Evolutionary conservation across 164 flowering plant genomes (phyloP), one percentile per base, ranked within the genome.

Genomic region (Buxus sempervirens): DNA sequence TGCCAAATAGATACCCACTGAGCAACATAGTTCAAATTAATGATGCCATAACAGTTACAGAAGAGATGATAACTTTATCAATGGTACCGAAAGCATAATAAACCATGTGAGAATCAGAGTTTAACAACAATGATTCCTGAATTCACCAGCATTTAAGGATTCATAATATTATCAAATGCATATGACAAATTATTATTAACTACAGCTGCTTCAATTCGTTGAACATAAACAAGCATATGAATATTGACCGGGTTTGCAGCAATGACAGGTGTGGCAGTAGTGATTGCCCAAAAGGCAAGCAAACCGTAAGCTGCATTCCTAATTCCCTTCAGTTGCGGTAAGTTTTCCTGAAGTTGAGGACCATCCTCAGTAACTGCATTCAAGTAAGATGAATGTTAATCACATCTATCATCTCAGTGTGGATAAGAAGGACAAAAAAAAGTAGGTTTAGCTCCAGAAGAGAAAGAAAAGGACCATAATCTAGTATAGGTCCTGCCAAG

Each of bases 211-310:
- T 62, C 5, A 18, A 9, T 38, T 2, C 21, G 26, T 38, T 12
- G 18, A 21, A 42, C 22, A 41, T 56, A 57, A 55, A 21, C 6
- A 12, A 55, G 12, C 8, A 22, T 54, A 21, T 45, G 25, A 12
- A 38, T 10, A 58, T 53, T 48, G 18, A 90, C 97, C 96, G 82
- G 90, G 77, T 60, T 76, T 57, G 94, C 98, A 77, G 97, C 99
- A 51, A 86, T 72, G 20, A 83, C 93, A 54, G 96, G 93, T 2
- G 96, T 83, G 28, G 86, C 88, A 80, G 90, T 20, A 49, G 94
- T 73, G 54, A 95, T 70, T 24, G 93, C 92, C 85, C 81, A 88
- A 76, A 73, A 87, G 80, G 97, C 96, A 56, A 95, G 83, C 65
- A 87, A 60, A 24, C 97, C 88, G 77, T 89, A 87, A 62, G 94